Conservation (phyloP, 2,329 filamentous ascomycete genomes). For the Allantophomopsis cytisporea region DNA sequence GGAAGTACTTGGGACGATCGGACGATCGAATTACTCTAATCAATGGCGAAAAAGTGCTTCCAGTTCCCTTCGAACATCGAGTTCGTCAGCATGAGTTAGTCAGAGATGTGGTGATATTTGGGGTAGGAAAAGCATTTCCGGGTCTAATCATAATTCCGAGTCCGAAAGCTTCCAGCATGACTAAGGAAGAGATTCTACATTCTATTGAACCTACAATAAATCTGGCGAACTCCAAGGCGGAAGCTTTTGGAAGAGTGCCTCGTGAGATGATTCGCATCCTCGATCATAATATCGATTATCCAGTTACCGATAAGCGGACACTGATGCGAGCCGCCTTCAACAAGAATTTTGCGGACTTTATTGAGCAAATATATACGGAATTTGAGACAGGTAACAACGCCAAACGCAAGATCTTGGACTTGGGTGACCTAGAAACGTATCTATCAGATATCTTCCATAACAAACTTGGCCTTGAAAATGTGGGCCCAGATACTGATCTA, state of each 20-base stretch:
- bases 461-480: slow-evolving; percentile 6
- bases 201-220: slow-evolving; percentile 34
- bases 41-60: slow-evolving; percentile 33
- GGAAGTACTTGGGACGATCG: slow-evolving; percentile 29
- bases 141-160: slow-evolving; percentile 38
- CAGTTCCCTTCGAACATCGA: slow-evolving; percentile 31
- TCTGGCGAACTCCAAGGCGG: slow-evolving; percentile 31
- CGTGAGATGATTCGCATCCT: slow-evolving; percentile 36
- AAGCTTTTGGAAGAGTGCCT: slow-evolving; percentile 35
- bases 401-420: slow-evolving; percentile 3
- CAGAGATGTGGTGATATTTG: slow-evolving; percentile 41
- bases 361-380: slow-evolving; percentile 22
- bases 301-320: slow-evolving; percentile 36
- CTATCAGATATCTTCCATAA: slow-evolving; percentile 11
- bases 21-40: slow-evolving; percentile 30
- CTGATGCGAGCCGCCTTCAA: slow-evolving; percentile 36
- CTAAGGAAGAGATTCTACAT: slow-evolving; percentile 29
- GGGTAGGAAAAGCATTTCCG: slow-evolving; percentile 32
- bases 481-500: slow-evolving; percentile 11
- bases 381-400: slow-evolving; percentile 16
- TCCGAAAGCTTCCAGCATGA: slow-evolving; percentile 25
- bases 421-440: slow-evolving; percentile 9
- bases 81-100: slow-evolving; percentile 37
- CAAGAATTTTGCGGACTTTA: slow-evolving; percentile 24
- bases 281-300: slow-evolving; percentile 23